Evolutionary conservation across 805 yeast species (phyloP), one percentile per base, ranked within the genome.

Genomic region (Candida ponderosae): DNA sequence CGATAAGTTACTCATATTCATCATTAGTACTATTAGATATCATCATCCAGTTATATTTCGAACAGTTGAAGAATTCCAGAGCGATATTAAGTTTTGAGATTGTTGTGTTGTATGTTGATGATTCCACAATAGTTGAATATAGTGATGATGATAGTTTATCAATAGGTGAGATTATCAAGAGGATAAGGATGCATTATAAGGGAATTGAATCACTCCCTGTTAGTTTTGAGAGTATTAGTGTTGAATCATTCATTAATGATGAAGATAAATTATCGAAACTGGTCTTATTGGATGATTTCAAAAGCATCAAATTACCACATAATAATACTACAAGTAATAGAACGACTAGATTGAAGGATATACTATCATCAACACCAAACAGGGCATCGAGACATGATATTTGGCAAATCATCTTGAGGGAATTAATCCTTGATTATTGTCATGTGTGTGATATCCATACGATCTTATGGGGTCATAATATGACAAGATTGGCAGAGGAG

Each of bases 401-500:
- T 18, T 44, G 65, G 11, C 56, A 63, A 3, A 53, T 76, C 2
- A 61, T 85, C 5, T 56, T 60, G 15, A 64, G 66, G 6, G 72
- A 72, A 30, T 46, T 80, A 4, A 58, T 80, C 2, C 46, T 66
- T 24, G 54, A 62, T 21, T 55, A 69, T 11, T 85, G 88, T 0
- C 46, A 48, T 6, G 56, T 60, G 11, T 57, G 63, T 14, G 50
- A 57, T 0, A 72, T 78, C 47, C 63, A 69, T n/a, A 68, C 83
- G n/a, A 61, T 86, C 4, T 35, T 87, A 8, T 75, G 76, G 63
- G 86, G 90, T 2, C 84, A 80, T 51, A 77, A 83, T 20, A 84
- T 86, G 94, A 83, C 95, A 1, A 69, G 79, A 31, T 54, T 89
- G 18, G 95, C 97, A 1, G 86, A 81, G 48, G 78, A 79, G 42